Base-by-base conservation (phyloP, 2,329 filamentous ascomycete genomes). In the Trichoderma cornu-damae region DNA sequence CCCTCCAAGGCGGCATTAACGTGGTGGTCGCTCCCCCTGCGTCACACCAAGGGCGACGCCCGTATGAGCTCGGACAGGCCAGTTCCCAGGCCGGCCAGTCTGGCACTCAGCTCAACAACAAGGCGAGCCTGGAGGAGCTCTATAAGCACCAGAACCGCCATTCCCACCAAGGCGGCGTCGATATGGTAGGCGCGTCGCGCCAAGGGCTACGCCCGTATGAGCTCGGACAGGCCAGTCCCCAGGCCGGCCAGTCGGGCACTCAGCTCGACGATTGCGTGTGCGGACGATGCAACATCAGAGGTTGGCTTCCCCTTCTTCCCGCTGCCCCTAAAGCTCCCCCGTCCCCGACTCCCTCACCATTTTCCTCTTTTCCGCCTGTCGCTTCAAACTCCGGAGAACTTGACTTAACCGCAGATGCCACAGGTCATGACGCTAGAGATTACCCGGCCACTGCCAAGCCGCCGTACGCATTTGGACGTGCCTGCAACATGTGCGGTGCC, bases 341-440 rank as follows among this genome's bases (percentile, higher is more conserved):
- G n/a, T n/a, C 12, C 9, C 20, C 40, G 40, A 43, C 7, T 24
- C 20, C 7, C 14, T 43, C 20, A 7, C n/a, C 35, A 9, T 26
- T 35, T 7, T 43, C 18, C 9, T 7, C 22, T 35, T 7, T 43
- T 12, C 9, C 12, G 12, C 38, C 22, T 35, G 6, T 22, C 37
- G 14, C 11, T 12, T 52, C 34, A 18, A 26, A 4, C 24, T 49
- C 47, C 24, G 30, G 30, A 24, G 32, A 22, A n/a, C 22, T 18
- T 22, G 5, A 22, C 57, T 49, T 38, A 57, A 47, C 34, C 22
- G 14, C 28, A 42, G 38, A 30, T 44, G 16, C 14, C 18, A 6
- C n/a, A 67, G 65, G 63, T 2, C 62, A 63, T 48, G 54, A 57
- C 24, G 52, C 64, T 22, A 55, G 59, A 18, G 28, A 64, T 6